Percentiles rank a stretch among this genome's conserved stretches.
Conservation (phyloP, 805 yeast genomes). For the Candida fluviatilis region DNA sequence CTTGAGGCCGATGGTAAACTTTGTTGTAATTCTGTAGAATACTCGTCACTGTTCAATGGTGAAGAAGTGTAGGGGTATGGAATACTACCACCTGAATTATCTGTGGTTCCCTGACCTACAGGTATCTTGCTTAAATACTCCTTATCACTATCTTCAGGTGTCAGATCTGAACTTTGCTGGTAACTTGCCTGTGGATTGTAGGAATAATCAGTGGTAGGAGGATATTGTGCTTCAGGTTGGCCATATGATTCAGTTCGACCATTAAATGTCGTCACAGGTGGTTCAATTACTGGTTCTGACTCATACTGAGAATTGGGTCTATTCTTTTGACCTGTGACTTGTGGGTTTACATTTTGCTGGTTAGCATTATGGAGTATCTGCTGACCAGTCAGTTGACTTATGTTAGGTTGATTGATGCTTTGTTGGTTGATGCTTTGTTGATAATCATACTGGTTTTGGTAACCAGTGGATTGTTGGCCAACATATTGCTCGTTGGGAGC, state of each 20-base stretch:
- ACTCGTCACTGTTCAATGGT: background rate
- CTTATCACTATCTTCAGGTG: conserved; percentile 3
- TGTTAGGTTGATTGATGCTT: conserved; percentile 2
- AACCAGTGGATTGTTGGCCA: background rate
- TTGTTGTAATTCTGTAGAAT: conserved; percentile 3
- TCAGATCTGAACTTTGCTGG: conserved; percentile 1
- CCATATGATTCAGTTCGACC: background rate
- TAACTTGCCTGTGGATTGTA: conserved; percentile 4
- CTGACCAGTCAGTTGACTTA: too few relatives aligned
- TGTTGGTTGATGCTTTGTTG: conserved; percentile 2
- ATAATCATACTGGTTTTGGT: conserved; percentile 1
- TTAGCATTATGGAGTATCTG: background rate
- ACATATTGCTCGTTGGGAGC: background rate
- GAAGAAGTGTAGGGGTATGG: background rate
- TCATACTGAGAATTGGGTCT: conserved; percentile 1
- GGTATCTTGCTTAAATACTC: conserved; percentile 1
- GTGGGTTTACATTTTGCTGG: background rate
- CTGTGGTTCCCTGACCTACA: background rate
- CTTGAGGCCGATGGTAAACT: conserved; percentile 2
- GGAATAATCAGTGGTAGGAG: background rate
- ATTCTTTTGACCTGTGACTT: background rate
- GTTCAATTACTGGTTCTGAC: background rate
- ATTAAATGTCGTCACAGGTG: conserved; percentile 1
- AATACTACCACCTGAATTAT: background rate
- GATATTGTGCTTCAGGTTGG: background rate